Percentiles rank a stretch among this genome's conserved stretches.
Evolutionary conservation across 768 basidiomycete species (phyloP).

Genomic region (Serendipita indica): DNA sequence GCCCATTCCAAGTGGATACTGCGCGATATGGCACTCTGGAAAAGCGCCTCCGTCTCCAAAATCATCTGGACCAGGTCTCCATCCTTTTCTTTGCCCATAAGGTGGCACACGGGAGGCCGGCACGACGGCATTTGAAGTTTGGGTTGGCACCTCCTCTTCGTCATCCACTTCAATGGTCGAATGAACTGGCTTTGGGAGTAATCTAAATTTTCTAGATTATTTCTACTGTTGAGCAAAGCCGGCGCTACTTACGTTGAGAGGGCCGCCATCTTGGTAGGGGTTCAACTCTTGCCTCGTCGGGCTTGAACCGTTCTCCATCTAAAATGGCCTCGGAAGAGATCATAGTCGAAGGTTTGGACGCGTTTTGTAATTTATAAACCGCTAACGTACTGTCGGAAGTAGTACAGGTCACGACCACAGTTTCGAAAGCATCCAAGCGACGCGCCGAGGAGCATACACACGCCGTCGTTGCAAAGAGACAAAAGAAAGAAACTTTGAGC

Average conservation of each 20-base stretch:
- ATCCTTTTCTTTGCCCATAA: slow-evolving; percentile 73
- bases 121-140: slow-evolving; percentile 16
- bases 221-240: not conserved
- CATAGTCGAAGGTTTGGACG: not conserved
- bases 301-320: not conserved
- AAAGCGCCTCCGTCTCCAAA: slow-evolving; percentile 82
- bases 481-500: not conserved
- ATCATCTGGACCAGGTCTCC: slow-evolving; percentile 75
- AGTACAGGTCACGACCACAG: not conserved
- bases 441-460: slow-evolving; percentile 3
- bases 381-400: not conserved
- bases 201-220: slow-evolving; percentile 25
- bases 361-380: not conserved
- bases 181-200: slow-evolving; percentile 53
- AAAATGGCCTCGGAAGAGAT: not conserved
- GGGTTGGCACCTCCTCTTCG: slow-evolving; percentile 34
- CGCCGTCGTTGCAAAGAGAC: not conserved
- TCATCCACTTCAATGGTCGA: slow-evolving; percentile 41
- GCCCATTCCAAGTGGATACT: slow-evolving; percentile 92
- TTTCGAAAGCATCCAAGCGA: not conserved
- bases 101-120: slow-evolving; percentile 35
- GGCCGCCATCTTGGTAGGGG: slow-evolving; percentile 36
- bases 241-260: slow-evolving; percentile 52
- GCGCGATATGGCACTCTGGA: slow-evolving; percentile 93
- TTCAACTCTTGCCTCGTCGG: not conserved